Evolutionary conservation across 345 rosid species (phyloP), one percentile per base, ranked within the genome.

Genomic region (Cardamine chenopodiifolia): DNA sequence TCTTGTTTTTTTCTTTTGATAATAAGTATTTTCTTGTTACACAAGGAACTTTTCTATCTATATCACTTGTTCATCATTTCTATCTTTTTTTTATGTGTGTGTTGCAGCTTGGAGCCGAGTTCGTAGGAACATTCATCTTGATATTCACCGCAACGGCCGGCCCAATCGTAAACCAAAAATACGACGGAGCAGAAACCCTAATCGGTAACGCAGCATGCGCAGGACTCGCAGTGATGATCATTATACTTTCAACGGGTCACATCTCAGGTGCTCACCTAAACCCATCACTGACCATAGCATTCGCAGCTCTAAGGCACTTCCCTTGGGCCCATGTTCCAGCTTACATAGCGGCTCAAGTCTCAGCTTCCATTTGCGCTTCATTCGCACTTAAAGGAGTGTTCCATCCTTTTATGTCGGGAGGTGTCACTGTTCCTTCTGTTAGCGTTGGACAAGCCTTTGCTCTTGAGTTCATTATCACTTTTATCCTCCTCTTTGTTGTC

Each of bases 191-290:
- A 0, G 99, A 95, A 76, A 77, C 92, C 0, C 80, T 92, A 73
- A 89, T 95, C 8, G 99, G 99, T 5, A 95, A 92, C 44, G 99
- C 99, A 0, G 92, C 97, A 0, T 92, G 91, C 6, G 86, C 99
- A 0, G 99, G 99, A 6, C 82, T 95, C 11, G 99, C 99, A 0
- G 99, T 87, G 60, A 95, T 95, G 99, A 87, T 95, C 78, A 81
- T 95, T 23, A 95, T 95, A 23, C 78, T 95, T 2, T 87, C 99
- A 8, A 92, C 97, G 0, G 99, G 99, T 11, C 99, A 95, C 82
- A 95, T 95, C 72, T 92, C 97, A 1, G 99, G 97, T 18, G 99
- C 99, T 65, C 99, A 95, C 68, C 71, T 95, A 53, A 95, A 95
- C 83, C 99, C 99, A 8, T 83, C 99, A 20, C 81, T 95, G 48